Evolutionary conservation across 176 grass and related monocot genomes (phyloP).

Genomic region (Eremochloa ophiuroides): DNA sequence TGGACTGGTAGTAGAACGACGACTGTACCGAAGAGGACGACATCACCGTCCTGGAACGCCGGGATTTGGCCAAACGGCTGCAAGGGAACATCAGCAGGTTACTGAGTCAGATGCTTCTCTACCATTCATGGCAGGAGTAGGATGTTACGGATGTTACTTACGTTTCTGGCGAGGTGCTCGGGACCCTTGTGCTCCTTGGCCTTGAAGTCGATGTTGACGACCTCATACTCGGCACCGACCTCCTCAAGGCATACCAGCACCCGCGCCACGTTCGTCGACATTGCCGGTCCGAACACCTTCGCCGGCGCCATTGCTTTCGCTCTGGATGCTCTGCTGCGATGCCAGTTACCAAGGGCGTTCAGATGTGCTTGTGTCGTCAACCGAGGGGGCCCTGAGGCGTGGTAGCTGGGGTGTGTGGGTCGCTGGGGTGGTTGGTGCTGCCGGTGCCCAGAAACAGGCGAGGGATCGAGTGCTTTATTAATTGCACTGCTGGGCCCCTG

Average conservation of each 20-base stretch:
- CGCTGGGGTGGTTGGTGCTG: not conserved
- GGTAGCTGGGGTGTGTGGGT: not conserved
- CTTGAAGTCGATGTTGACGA: constrained; percentile 15
- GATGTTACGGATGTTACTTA: not conserved
- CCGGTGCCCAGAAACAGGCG: not conserved
- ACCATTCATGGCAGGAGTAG: no score
- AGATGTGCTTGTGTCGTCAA: not conserved
- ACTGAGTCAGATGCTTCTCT: not conserved
- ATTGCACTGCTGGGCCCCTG: not conserved
- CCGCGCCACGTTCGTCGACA: constrained; percentile 17
- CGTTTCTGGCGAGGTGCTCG: constrained; percentile 27
- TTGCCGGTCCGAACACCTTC: constrained; percentile 26
- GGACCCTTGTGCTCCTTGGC: constrained; percentile 25
- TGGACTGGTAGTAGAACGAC: not conserved
- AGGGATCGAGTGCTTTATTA: not conserved
- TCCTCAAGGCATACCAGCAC: constrained; percentile 35
- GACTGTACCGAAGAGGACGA: not conserved
- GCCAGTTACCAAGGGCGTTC: not conserved
- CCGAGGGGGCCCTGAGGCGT: not conserved
- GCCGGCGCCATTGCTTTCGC: not conserved
- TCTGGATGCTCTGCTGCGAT: not conserved
- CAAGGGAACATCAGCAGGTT: not conserved
- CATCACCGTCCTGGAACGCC: constrained; percentile 41
- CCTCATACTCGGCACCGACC: constrained; percentile 33
- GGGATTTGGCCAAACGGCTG: constrained; percentile 43